Evolutionary conservation across 164 flowering plant species (phyloP).

Genomic region (Amborella trichopoda): DNA sequence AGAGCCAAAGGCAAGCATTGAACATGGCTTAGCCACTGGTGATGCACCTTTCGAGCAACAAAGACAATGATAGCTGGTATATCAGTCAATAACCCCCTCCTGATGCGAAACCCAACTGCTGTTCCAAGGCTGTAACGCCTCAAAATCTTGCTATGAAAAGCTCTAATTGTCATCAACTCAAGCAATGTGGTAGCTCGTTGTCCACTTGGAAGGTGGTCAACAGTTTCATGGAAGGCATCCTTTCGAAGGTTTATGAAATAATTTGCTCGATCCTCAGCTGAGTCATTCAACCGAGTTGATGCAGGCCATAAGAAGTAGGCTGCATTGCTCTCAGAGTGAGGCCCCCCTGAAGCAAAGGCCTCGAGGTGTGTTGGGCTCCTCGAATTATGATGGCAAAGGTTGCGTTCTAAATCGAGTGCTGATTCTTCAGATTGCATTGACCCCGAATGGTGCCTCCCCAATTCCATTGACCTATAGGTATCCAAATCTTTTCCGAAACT

Average conservation of each 20-base stretch:
- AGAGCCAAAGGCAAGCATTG: constrained; percentile 78
- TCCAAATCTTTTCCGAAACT: no score
- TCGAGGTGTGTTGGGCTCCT: constrained; percentile 60
- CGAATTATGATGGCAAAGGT: constrained; percentile 34
- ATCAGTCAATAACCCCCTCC: constrained; percentile 58
- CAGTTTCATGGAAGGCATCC: constrained; percentile 68
- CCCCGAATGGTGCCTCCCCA: constrained; percentile 46
- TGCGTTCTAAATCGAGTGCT: constrained; percentile 66
- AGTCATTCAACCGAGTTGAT: constrained; percentile 54
- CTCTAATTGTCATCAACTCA: constrained; percentile 91
- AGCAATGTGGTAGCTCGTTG: constrained; percentile 86
- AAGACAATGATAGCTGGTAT: constrained; percentile 91
- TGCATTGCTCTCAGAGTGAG: constrained; percentile 73
- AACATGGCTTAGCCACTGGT: constrained; percentile 68
- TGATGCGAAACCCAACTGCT: constrained; percentile 82
- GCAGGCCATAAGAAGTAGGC: constrained; percentile 97
- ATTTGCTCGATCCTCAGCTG: constrained; percentile 84
- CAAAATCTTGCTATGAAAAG: constrained; percentile 91
- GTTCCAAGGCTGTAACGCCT: constrained; percentile 83
- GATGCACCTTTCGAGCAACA: constrained; percentile 81
- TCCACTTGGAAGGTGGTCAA: constrained; percentile 64
- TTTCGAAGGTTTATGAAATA: constrained; percentile 88
- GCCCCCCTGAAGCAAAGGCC: constrained; percentile 59
- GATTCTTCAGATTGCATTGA: constrained; percentile 81
- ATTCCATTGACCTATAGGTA: constrained; percentile 23